Conservation (phyloP, 257 asterid genomes). For the Lycium barbarum region DNA sequence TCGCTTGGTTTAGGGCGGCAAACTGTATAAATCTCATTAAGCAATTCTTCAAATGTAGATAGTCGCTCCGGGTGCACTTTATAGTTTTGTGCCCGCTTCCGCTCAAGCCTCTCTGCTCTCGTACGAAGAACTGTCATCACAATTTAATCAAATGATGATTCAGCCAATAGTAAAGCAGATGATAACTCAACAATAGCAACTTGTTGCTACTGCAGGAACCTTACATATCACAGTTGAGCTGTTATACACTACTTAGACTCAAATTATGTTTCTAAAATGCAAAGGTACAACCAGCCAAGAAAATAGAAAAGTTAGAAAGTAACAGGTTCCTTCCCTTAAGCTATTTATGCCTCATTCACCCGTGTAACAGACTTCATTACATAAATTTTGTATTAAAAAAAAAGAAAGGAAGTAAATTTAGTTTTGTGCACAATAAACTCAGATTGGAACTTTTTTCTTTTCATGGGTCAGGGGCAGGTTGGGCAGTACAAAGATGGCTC, state of each 20-base stretch:
- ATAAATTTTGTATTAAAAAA: neutral
- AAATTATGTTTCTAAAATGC: neutral
- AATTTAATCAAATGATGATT: conserved; percentile 12
- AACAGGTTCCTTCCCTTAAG: neutral
- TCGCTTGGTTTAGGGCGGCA: conserved; percentile 72
- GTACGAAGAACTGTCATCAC: conserved; percentile 64
- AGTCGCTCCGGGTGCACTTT: conserved; percentile 47
- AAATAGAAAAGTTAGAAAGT: neutral
- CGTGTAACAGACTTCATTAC: neutral
- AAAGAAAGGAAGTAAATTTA: neutral
- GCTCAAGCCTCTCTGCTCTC: conserved; percentile 74
- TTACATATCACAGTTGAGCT: neutral
- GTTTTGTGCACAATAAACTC: neutral
- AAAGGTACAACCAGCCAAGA: neutral
- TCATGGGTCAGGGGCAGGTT: neutral
- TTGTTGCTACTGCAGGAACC: neutral
- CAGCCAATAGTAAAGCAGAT: conserved; percentile 5
- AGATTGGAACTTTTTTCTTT: neutral
- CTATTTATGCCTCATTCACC: conserved; percentile 3
- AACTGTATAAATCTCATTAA: conserved; percentile 58
- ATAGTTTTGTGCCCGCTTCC: conserved; percentile 59
- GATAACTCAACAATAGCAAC: conserved; percentile 8
- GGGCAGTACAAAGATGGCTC: neutral
- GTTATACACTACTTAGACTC: neutral
- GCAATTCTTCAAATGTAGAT: conserved; percentile 60